Conservation (phyloP, 345 rosid species). For the Moricandia arvensis region DNA sequence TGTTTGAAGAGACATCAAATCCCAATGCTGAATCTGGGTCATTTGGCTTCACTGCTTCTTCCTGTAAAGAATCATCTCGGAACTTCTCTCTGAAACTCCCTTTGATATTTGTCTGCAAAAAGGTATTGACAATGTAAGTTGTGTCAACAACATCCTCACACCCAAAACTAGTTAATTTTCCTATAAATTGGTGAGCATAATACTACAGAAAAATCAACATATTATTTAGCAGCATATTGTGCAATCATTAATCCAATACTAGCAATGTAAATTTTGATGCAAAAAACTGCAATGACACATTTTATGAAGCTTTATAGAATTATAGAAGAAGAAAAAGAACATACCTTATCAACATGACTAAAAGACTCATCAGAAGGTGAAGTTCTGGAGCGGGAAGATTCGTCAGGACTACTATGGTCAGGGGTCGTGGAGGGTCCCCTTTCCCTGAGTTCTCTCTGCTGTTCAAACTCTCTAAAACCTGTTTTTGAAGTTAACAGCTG, state of each 20-base stretch:
- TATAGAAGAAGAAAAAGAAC: slow-evolving; percentile 19
- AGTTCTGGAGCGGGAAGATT: slow-evolving; percentile 52
- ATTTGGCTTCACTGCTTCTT: slow-evolving; percentile 47
- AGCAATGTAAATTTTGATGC: neutral
- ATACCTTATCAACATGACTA: slow-evolving; percentile 63
- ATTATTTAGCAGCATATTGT: neutral
- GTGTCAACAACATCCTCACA: slow-evolving; percentile 7
- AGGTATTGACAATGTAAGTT: slow-evolving; percentile 7
- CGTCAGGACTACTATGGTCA: slow-evolving; percentile 59
- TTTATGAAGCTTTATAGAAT: slow-evolving; percentile 4
- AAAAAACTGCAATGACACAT: slow-evolving; percentile 15
- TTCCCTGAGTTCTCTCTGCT: slow-evolving; percentile 89
- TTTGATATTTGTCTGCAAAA: slow-evolving; percentile 55
- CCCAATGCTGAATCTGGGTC: slow-evolving; percentile 65
- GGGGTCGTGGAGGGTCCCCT: slow-evolving; percentile 63
- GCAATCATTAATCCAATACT: neutral
- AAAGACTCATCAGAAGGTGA: slow-evolving; percentile 53
- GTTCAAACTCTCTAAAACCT: slow-evolving; percentile 99
- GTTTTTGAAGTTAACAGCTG: slow-evolving; percentile 97
- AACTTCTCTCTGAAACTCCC: slow-evolving; percentile 62
- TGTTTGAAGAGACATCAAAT: slow-evolving; percentile 85
- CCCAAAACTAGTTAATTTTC: slow-evolving; percentile 1
- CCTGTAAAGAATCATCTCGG: slow-evolving; percentile 48
- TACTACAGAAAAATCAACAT: slow-evolving; percentile 5
- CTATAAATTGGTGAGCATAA: neutral